Conservation (phyloP, 805 yeast genomes). For the Candida pini region DNA sequence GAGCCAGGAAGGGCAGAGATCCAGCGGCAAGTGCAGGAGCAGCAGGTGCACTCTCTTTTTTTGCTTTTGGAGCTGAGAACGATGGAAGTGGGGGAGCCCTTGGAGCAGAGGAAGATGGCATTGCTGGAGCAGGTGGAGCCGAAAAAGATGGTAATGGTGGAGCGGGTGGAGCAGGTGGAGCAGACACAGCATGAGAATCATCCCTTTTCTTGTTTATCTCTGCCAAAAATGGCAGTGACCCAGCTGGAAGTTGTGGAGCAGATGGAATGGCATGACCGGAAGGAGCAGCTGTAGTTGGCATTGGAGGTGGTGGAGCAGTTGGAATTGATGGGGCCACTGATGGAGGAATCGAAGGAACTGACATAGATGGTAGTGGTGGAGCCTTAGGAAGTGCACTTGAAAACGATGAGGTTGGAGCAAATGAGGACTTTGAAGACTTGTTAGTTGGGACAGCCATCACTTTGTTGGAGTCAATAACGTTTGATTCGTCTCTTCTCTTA, state of each 20-base stretch:
- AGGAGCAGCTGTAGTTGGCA: slow-evolving; percentile 8
- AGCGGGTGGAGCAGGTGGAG: slow-evolving; percentile 15
- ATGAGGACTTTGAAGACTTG: too few relatives aligned
- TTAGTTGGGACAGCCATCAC: too few relatives aligned
- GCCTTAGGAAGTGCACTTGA: slow-evolving; percentile 8
- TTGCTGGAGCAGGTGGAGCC: slow-evolving; percentile 17
- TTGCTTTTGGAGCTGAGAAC: slow-evolving; percentile 17
- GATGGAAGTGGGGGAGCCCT: slow-evolving; percentile 18
- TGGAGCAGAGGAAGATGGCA: slow-evolving; percentile 15
- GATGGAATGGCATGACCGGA: slow-evolving; percentile 12
- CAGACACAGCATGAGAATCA: slow-evolving; percentile 34
- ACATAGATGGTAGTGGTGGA: too few relatives aligned
- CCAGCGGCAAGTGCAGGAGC: slow-evolving; percentile 26
- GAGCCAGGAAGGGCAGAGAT: slow-evolving; percentile 52
- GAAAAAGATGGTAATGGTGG: slow-evolving; percentile 16
- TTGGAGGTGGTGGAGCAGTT: slow-evolving; percentile 18
- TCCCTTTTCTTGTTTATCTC: slow-evolving; percentile 48
- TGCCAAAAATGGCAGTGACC: slow-evolving; percentile 47
- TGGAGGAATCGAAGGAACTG: too few relatives aligned
- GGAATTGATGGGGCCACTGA: slow-evolving; percentile 15
- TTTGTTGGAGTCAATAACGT: slow-evolving; percentile 40
- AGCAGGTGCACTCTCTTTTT: slow-evolving; percentile 5
- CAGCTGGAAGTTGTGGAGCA: slow-evolving; percentile 23
- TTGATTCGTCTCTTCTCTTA: slow-evolving; percentile 41
- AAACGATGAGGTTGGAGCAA: too few relatives aligned